A percentile compares a stretch with the other conserved stretches of the same genome.
phyloP scores from a whole-genome alignment of 768 basidiomycete genomes.

The Pisolithus sp. region DNA sequence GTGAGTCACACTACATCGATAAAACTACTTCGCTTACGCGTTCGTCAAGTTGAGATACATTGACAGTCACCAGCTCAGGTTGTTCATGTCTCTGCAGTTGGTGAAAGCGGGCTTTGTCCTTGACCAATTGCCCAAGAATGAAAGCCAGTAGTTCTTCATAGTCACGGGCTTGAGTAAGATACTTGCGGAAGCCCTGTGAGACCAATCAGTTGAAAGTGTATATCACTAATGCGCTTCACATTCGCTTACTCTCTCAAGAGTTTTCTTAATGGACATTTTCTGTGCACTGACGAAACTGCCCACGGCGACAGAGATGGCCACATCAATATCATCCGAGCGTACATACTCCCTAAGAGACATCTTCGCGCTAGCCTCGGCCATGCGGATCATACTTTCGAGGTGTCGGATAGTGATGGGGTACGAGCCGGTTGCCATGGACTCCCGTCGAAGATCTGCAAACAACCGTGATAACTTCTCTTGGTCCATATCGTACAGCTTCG shows the following conservation, averaged over 20 bases:
- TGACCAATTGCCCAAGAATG: slow-evolving; percentile 88
- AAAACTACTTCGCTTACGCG: slow-evolving; percentile 46
- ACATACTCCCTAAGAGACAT: slow-evolving; percentile 98
- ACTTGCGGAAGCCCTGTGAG: slow-evolving; percentile 88
- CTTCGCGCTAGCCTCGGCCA: slow-evolving; percentile 97
- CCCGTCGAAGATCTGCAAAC: slow-evolving; percentile 91
- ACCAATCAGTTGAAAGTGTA: slow-evolving; percentile 8
- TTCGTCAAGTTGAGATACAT: slow-evolving; percentile 78
- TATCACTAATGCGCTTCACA: background rate
- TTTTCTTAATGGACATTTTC: slow-evolving; percentile 98
- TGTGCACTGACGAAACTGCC: slow-evolving; percentile 94
- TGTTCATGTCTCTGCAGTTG: slow-evolving; percentile 72
- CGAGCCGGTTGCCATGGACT: slow-evolving; percentile 96
- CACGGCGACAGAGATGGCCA: slow-evolving; percentile 94
- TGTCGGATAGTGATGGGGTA: slow-evolving; percentile 98
- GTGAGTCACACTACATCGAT: slow-evolving; percentile 7
- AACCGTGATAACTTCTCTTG: slow-evolving; percentile 92
- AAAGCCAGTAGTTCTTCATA: slow-evolving; percentile 94
- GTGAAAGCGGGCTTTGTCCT: slow-evolving; percentile 83
- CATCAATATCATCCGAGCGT: slow-evolving; percentile 90
- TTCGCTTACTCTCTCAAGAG: slow-evolving; percentile 71
- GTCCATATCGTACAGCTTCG: slow-evolving; percentile 92
- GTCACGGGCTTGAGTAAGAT: slow-evolving; percentile 91
- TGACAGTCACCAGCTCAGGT: slow-evolving; percentile 71
- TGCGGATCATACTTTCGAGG: slow-evolving; percentile 97